Base-by-base conservation (phyloP, 805 yeast species). In the Barnettozyma sucrosica region DNA sequence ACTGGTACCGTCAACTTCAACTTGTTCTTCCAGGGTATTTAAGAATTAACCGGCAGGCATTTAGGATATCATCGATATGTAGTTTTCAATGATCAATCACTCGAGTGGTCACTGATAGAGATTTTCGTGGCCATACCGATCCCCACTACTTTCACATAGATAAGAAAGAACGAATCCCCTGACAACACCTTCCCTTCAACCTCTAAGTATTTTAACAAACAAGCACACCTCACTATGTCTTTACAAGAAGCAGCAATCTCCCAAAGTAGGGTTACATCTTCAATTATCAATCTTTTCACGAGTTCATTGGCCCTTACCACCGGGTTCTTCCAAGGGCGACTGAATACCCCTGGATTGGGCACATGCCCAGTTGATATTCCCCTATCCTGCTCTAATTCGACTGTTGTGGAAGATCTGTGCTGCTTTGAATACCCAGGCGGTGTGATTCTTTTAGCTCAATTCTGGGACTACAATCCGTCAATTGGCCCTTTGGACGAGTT, bases 351-450 rank as follows among this genome's bases (percentile, higher is more conserved):
- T 33, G 26, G 32, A 11, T 10, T 20, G 18, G 14, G 13, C 19
- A 42, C 50, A 3, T 83, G 89, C 58, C 87, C 89, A 1, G 54
- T 67, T 3, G 75, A 79, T 53, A 50, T 71, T 2, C 90, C 92
- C 1, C 61, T 76, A 32, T 74, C 86, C 7, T 85, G 93, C 57
- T 58, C 75, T 18, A 81, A 82, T 55, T 60, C 70, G 5, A 75
- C 85, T 0, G 72, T 69, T 2, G 70, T 79, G 3, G 67, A 63
- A 0, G 81, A 88, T 62, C 61, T 79, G 3, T 90, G 97, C 61
- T 90, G 97, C 66, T 87, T 82, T 63, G 96, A 89, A 61, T 76
- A 78, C 42, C 90, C 90, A 9, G 92, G 95, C 41, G 97, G 97
- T 6, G 73, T 88, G 14, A 70, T 90, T 33, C 66, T 90, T 44